These are phyloP conservation scores for Symmetrospora coprosmae DNA, from an alignment of 768 basidiomycete genomes.

Conservation along the genomic window DNA sequence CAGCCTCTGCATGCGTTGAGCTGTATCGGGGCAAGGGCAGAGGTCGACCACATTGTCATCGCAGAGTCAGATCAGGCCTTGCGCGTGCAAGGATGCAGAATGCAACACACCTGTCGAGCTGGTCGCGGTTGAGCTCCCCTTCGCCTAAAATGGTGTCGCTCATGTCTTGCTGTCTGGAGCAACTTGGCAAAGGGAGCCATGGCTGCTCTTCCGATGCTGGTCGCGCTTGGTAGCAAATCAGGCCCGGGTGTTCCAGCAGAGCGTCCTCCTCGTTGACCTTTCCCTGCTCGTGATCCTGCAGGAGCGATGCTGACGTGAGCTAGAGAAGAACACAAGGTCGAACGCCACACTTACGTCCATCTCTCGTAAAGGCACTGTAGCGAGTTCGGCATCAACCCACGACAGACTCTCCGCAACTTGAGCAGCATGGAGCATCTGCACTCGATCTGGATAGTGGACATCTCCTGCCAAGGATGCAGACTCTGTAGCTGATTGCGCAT, in stretches of 20 bases:
- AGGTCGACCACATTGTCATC: background rate
- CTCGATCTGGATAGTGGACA: background rate
- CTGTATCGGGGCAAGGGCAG: background rate
- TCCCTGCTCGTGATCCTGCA: background rate
- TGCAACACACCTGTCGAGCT: background rate
- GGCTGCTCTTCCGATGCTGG: conserved; percentile 10
- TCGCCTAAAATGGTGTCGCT: background rate
- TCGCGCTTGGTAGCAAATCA: conserved; percentile 5
- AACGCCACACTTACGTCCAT: background rate
- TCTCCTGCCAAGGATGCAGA: too few relatives aligned
- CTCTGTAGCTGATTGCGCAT: background rate
- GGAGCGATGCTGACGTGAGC: background rate
- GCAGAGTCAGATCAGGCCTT: background rate
- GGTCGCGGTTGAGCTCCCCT: background rate
- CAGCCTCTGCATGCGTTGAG: background rate
- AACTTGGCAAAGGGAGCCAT: conserved; percentile 35
- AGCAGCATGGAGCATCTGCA: too few relatives aligned
- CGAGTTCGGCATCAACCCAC: background rate
- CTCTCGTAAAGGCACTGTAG: background rate
- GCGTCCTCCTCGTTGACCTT: background rate
- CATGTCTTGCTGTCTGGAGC: conserved; percentile 33
- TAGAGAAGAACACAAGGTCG: background rate
- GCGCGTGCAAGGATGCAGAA: background rate
- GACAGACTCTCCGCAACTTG: background rate
- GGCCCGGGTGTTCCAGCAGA: conserved; percentile 1